phyloP scores from a whole-genome alignment of 2,329 filamentous ascomycete genomes.

The Ascochyta viciae-villosae region DNA sequence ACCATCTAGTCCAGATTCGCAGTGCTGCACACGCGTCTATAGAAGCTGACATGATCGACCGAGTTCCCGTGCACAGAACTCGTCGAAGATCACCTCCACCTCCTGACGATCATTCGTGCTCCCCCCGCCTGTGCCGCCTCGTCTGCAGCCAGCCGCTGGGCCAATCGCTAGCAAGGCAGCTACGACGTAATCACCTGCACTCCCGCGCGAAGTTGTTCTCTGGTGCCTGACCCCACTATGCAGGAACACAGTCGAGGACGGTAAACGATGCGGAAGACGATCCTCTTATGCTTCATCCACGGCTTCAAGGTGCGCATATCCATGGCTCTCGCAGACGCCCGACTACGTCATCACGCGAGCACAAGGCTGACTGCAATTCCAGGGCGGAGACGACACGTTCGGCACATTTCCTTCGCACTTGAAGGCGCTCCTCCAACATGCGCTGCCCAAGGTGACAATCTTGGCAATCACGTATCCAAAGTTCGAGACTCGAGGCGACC shows the following conservation, averaged over 20 bases:
- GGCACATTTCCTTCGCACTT: constrained; percentile 77
- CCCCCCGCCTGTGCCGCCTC: neutral
- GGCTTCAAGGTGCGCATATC: constrained; percentile 73
- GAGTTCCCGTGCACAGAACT: neutral
- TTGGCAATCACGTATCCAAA: constrained; percentile 76
- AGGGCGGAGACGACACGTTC: constrained; percentile 82
- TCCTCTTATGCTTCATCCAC: constrained; percentile 84
- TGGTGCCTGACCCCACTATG: constrained; percentile 33
- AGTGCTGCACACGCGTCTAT: neutral
- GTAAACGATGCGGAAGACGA: constrained; percentile 73
- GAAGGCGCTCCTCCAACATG: constrained; percentile 66
- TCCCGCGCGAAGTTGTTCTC: neutral
- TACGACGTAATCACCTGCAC: constrained; percentile 30
- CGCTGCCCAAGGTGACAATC: constrained; percentile 73
- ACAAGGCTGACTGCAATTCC: constrained; percentile 19
- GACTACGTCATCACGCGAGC: constrained; percentile 1
- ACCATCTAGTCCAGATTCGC: neutral
- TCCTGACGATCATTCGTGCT: constrained; percentile 12
- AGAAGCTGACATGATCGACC: neutral
- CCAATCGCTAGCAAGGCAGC: constrained; percentile 25
- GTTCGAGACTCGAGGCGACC: constrained; percentile 81
- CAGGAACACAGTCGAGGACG: constrained; percentile 40
- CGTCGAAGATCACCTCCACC: constrained; percentile 2
- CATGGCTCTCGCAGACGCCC: neutral
- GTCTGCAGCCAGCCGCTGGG: constrained; percentile 10